A percentile compares a stretch with the other conserved stretches of the same genome.
phyloP scores from a whole-genome alignment of 805 yeast species.

The Brettanomyces nanus region DNA sequence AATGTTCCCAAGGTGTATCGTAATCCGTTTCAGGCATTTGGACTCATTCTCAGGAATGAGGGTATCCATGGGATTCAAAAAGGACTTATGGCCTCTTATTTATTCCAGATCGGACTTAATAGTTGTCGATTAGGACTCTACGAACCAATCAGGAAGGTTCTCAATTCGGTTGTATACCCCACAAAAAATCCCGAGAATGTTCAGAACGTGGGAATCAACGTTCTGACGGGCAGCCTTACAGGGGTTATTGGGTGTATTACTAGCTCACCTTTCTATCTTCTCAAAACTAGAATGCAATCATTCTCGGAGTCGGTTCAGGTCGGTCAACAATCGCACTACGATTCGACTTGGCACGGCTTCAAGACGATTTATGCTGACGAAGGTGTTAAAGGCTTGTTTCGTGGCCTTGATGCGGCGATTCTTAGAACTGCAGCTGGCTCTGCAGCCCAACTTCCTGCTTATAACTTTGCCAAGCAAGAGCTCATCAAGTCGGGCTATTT shows the following conservation, averaged over 20 bases:
- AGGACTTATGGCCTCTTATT: constrained; percentile 82
- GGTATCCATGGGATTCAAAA: constrained; percentile 85
- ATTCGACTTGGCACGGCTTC: constrained; percentile 60
- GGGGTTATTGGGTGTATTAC: constrained; percentile 85
- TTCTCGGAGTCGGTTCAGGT: constrained; percentile 58
- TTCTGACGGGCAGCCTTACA: constrained; percentile 70
- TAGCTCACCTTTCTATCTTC: constrained; percentile 87
- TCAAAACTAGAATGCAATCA: constrained; percentile 96
- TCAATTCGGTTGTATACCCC: constrained; percentile 52
- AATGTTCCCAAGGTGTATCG: constrained; percentile 51
- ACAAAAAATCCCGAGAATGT: constrained; percentile 37
- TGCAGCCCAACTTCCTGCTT: constrained; percentile 87
- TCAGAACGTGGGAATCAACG: constrained; percentile 53
- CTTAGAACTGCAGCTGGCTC: constrained; percentile 95
- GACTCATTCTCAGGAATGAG: constrained; percentile 64
- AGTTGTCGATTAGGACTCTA: constrained; percentile 93
- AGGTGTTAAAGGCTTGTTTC: constrained; percentile 71
- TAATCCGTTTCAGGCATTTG: constrained; percentile 81
- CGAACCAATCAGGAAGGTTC: constrained; percentile 67
- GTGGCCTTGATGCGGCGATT: constrained; percentile 93
- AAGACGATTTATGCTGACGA: constrained; percentile 51
- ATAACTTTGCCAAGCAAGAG: constrained; percentile 65
- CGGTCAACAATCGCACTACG: constrained; percentile 91
- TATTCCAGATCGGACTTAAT: constrained; percentile 84
- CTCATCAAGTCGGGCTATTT: constrained; percentile 45